phyloP scores from a whole-genome alignment of 345 rosid genomes.

The Excoecaria agallocha region DNA sequence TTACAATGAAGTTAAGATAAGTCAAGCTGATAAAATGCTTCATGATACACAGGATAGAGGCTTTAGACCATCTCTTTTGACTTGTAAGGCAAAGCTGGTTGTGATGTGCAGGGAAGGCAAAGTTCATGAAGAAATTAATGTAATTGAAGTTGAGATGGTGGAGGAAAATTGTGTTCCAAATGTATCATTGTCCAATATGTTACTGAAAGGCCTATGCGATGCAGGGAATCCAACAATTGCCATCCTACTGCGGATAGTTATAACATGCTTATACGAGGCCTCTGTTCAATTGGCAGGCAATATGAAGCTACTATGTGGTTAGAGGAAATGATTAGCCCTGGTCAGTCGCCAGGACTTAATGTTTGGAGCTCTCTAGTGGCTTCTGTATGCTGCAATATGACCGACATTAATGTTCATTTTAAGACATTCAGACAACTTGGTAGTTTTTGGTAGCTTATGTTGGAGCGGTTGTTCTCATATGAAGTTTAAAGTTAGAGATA shows the following conservation, averaged over 20 bases:
- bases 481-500: no score
- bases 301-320: conserved; percentile 87
- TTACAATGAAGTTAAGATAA: conserved; percentile 52
- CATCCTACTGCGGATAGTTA: conserved; percentile 48
- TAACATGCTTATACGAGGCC: conserved; percentile 52
- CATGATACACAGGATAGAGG: conserved; percentile 52
- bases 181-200: conserved; percentile 46
- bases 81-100: conserved; percentile 57
- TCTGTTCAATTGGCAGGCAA: conserved; percentile 51
- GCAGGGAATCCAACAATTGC: conserved; percentile 47
- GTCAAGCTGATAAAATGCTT: conserved; percentile 63
- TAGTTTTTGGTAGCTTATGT: conserved; percentile 1
- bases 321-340: conserved; percentile 88
- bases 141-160: conserved; percentile 60
- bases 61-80: conserved; percentile 53
- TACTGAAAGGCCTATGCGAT: conserved; percentile 60
- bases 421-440: conserved; percentile 9
- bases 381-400: conserved; percentile 45
- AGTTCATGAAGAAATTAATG: conserved; percentile 54
- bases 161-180: conserved; percentile 56
- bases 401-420: conserved; percentile 23
- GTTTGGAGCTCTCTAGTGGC: conserved; percentile 66
- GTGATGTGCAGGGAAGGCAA: conserved; percentile 56
- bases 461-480: neutral
- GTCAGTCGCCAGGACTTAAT: conserved; percentile 43